Conservation (phyloP, 1,284 basidiomycete genomes). For the Apiotrichum sp. region DNA sequence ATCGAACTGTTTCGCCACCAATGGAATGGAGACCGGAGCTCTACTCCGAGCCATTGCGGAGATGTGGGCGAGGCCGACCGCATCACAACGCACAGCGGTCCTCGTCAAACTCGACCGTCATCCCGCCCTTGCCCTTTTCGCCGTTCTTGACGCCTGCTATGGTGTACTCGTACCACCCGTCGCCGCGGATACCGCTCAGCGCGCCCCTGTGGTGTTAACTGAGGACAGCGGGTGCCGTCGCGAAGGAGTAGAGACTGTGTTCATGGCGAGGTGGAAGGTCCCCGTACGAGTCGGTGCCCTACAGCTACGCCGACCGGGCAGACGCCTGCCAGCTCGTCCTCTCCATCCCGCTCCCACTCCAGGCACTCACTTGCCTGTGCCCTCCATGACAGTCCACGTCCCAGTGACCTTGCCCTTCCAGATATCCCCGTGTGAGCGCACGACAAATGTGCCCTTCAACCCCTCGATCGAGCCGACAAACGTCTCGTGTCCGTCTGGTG, state of each 20-base stretch:
- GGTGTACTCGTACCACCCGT: not conserved
- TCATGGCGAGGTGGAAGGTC: no score
- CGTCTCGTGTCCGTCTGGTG: not conserved
- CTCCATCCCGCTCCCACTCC: no score
- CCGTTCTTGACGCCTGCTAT: not conserved
- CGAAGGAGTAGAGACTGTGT: no score
- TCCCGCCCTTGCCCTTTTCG: not conserved
- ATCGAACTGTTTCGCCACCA: no score
- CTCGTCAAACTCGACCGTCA: slow-evolving; percentile 1
- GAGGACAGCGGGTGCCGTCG: no score
- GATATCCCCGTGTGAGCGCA: not conserved
- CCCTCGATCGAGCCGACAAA: not conserved
- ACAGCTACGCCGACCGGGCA: no score
- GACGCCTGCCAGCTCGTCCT: no score
- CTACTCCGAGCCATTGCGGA: no score
- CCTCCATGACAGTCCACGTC: not conserved
- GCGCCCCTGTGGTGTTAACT: not conserved
- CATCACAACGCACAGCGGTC: not conserved
- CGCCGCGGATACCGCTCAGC: not conserved
- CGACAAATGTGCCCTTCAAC: not conserved
- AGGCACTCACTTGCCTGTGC: not conserved
- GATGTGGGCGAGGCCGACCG: no score
- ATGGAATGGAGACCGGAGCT: no score
- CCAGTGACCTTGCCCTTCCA: not conserved
- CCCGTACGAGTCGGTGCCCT: no score